Evolutionary conservation across 2,329 filamentous ascomycete genomes (phyloP), one percentile per base, ranked within the genome.

Genomic region (Fusarium newnesense): DNA sequence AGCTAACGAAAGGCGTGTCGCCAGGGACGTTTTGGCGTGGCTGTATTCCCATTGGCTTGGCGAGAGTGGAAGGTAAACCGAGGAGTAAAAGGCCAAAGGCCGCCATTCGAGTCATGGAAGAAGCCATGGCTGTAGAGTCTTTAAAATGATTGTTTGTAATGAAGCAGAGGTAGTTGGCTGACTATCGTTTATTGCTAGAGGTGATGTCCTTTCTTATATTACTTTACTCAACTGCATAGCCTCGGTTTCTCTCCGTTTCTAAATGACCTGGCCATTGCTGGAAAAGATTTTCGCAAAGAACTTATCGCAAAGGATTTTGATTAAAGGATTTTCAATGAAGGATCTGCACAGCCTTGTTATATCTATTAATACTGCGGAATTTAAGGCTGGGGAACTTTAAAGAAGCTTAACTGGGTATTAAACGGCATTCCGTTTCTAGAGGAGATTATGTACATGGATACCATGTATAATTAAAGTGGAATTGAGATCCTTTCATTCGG

Each of bases 291-390:
- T 10, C 9, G 2, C 13, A 24, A 24, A 24, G 24, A 4, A 24
- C 24, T 24, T 24, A 3, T 24, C 24, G 24, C 3, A 6, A 12
- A 30, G 19, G 26, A 49, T 4, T 30, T n/a, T n/a, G 0, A n/a
- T 49, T 11, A 30, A 16, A n/a, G 28, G 13, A 30, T 30, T 16
- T 2, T 5, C 5, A 5, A 30, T 1, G n/a, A 10, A 47, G 26
- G 44, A 30, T 47, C 9, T 30, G 6, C 44, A 47, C 19, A 16
- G 44, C 44, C 44, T 11, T 21, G 26, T 8, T 6, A 0, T 47
- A 4, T 28, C 4, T 12, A 19, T 26, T 26, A 0, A 19, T 28
- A 4, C 18, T 28, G 4, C 19, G 9, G 4, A n/a, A 19, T n/a
- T 11, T 28, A 16, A 30, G 16, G 7, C 4, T n/a, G 9, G 28